Evolutionary conservation across 495 filamentous ascomycete genomes (phyloP).

Genomic region (Viridothelium virens): DNA sequence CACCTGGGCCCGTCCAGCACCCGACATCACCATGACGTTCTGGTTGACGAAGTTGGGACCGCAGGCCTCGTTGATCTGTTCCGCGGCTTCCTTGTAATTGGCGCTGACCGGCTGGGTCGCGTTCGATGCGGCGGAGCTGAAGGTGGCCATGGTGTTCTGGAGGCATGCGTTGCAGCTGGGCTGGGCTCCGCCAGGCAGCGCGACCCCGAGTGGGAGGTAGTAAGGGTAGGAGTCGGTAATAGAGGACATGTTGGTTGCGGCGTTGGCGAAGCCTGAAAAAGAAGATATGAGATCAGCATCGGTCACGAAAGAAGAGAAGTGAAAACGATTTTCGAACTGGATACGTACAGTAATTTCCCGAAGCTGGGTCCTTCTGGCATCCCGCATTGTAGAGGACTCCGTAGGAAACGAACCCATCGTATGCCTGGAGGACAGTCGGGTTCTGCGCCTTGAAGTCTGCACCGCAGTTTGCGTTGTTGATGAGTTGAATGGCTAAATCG

Average conservation of each 20-base stretch:
- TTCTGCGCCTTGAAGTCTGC: constrained; percentile 59
- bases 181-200: constrained; percentile 51
- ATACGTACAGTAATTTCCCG: constrained; percentile 50
- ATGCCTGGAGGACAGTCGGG: constrained; percentile 63
- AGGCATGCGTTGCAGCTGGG: constrained; percentile 46
- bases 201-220: constrained; percentile 70
- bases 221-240: constrained; percentile 69
- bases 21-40: constrained; percentile 16
- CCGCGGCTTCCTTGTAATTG: constrained; percentile 32
- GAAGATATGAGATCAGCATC: background rate
- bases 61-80: constrained; percentile 32
- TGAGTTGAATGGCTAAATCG: constrained; percentile 52
- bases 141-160: constrained; percentile 33
- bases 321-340: constrained; percentile 19
- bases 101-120: constrained; percentile 31
- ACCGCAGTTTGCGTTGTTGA: constrained; percentile 53
- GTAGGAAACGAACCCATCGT: constrained; percentile 64
- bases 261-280: constrained; percentile 60
- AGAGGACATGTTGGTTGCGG: constrained; percentile 64
- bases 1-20: background rate
- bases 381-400: constrained; percentile 66
- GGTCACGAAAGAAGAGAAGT: too few species aligned
- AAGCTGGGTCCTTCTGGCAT: constrained; percentile 56
- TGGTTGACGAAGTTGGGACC: constrained; percentile 33
- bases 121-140: constrained; percentile 31